phyloP scores from a whole-genome alignment of 139 green algal genomes.

The Coelastrella sp. region DNA sequence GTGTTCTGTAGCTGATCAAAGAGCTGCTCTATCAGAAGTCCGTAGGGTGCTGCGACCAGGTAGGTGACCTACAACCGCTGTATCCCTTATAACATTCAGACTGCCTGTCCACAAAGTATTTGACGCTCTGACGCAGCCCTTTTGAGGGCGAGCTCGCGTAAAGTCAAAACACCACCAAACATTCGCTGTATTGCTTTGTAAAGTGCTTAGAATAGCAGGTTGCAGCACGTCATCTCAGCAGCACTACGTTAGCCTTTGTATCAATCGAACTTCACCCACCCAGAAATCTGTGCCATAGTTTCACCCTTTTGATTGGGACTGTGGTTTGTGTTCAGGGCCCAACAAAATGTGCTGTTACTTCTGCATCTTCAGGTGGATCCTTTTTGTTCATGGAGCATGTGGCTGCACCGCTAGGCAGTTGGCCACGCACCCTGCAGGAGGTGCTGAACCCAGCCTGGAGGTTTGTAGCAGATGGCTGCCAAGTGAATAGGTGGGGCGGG shows the following conservation, averaged over 20 bases:
- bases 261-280: too few species aligned
- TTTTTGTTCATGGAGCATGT: constrained; percentile 85
- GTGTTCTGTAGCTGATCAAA: constrained; percentile 73
- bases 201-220: too few species aligned
- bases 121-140: too few species aligned
- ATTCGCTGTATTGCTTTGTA: too few species aligned
- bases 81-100: not conserved
- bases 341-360: not conserved
- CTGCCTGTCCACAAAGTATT: not conserved
- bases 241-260: too few species aligned
- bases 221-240: too few species aligned
- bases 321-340: too few species aligned
- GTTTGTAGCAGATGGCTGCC: constrained; percentile 25
- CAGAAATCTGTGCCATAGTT: too few species aligned
- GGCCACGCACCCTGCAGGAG: constrained; percentile 21
- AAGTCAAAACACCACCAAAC: too few species aligned
- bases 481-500: constrained; percentile 6
- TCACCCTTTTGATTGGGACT: too few species aligned
- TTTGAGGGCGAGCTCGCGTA: too few species aligned
- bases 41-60: constrained; percentile 65
- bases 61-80: not conserved
- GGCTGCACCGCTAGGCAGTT: constrained; percentile 21
- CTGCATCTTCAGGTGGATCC: constrained; percentile 49
- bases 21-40: constrained; percentile 62
- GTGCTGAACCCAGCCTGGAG: constrained; percentile 27